A percentile compares a stretch with the other conserved stretches of the same genome.
Evolutionary conservation across 2,329 filamentous ascomycete species (phyloP).

Genomic region (Zasmidium angulare): DNA sequence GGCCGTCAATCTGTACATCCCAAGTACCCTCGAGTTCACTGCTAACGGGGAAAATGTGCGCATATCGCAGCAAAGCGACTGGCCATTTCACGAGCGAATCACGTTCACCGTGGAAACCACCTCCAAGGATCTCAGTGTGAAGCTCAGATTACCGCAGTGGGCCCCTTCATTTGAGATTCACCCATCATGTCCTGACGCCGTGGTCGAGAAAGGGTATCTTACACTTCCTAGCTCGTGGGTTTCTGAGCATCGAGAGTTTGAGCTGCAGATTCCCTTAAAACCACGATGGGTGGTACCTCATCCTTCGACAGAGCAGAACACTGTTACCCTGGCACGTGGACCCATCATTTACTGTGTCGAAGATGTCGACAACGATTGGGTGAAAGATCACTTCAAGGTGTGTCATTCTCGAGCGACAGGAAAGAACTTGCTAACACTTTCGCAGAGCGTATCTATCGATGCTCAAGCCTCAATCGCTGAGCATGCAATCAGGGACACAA

Average conservation of each 20-base stretch:
- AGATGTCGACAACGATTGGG: constrained; percentile 59
- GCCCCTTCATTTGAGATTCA: constrained; percentile 38
- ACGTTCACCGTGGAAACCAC: constrained; percentile 44
- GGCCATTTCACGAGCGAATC: constrained; percentile 58
- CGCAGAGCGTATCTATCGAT: constrained; percentile 10
- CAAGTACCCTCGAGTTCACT: constrained; percentile 46
- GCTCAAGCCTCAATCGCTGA: constrained; percentile 16
- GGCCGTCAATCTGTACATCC: constrained; percentile 59
- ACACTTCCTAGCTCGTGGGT: constrained; percentile 45
- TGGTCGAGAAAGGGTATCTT: constrained; percentile 53
- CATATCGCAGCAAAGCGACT: constrained; percentile 54
- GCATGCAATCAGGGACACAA: constrained; percentile 19
- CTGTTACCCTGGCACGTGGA: constrained; percentile 55
- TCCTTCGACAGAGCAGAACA: constrained; percentile 57
- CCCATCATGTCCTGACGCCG: constrained; percentile 34
- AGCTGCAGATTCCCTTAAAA: constrained; percentile 47
- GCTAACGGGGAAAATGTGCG: constrained; percentile 37
- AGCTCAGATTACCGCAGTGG: constrained; percentile 58
- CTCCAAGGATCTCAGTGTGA: constrained; percentile 41
- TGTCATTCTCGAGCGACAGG: constrained; percentile 10
- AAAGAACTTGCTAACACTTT: neutral
- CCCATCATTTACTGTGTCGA: constrained; percentile 63
- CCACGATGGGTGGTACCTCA: constrained; percentile 54
- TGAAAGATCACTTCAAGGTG: constrained; percentile 56
- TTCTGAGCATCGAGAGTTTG: constrained; percentile 43